Conservation (phyloP, 2,329 filamentous ascomycete genomes). For the Acephala macrosclerotiorum region DNA sequence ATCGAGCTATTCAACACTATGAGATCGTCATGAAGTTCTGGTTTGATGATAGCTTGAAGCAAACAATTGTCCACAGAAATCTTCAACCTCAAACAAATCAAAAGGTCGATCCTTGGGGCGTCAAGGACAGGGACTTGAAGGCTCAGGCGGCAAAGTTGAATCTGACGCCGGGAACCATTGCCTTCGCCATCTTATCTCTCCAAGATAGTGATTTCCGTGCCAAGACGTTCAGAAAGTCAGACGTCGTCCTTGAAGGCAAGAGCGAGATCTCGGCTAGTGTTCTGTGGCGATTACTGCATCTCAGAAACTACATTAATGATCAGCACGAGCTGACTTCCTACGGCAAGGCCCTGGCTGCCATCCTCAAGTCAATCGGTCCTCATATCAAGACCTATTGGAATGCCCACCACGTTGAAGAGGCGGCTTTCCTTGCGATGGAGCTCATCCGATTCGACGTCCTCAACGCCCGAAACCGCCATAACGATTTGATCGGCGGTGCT, state of each 20-base stretch:
- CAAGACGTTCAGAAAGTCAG: constrained; percentile 60
- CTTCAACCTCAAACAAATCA: constrained; percentile 56
- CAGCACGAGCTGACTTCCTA: constrained; percentile 82
- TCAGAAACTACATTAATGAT: constrained; percentile 84
- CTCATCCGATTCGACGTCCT: constrained; percentile 81
- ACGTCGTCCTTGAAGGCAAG: constrained; percentile 58
- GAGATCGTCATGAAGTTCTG: constrained; percentile 81
- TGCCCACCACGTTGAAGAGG: constrained; percentile 70
- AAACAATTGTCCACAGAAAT: constrained; percentile 70
- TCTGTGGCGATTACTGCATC: constrained; percentile 87
- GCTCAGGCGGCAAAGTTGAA: constrained; percentile 51
- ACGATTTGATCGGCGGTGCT: constrained; percentile 62
- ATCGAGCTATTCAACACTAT: constrained; percentile 84
- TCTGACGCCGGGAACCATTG: constrained; percentile 54
- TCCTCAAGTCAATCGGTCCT: constrained; percentile 68
- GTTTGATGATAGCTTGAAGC: constrained; percentile 77
- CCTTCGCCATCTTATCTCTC: constrained; percentile 72
- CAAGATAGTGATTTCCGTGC: constrained; percentile 73
- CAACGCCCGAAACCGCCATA: constrained; percentile 68
- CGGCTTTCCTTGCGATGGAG: constrained; percentile 84
- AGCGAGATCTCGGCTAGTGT: constrained; percentile 76
- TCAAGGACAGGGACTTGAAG: constrained; percentile 63
- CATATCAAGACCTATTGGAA: constrained; percentile 51
- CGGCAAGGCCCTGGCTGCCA: constrained; percentile 80
- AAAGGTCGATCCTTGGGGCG: constrained; percentile 71